Conservation (phyloP, 2,329 filamentous ascomycete genomes). For the Beauveria brongniartii region DNA sequence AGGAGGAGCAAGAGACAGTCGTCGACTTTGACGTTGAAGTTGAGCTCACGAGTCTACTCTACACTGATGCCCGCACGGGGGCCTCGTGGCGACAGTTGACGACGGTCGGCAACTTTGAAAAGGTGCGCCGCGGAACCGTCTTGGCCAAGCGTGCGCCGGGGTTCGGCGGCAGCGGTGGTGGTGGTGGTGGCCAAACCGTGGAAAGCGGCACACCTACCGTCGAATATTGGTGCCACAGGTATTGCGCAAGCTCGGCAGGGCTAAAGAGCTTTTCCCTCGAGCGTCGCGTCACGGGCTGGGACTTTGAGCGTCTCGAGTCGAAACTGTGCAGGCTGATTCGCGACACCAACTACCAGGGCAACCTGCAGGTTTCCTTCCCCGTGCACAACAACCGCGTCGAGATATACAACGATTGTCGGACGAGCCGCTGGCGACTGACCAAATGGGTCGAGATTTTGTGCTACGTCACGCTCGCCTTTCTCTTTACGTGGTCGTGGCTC, state of each 20-base stretch:
- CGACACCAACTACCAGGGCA: constrained; percentile 59
- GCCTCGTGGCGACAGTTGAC: constrained; percentile 36
- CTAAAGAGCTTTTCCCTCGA: constrained; percentile 50
- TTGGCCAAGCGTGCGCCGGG: constrained; percentile 42
- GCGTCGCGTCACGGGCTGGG: constrained; percentile 50
- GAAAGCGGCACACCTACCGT: constrained; percentile 26
- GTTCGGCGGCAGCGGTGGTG: constrained; percentile 22
- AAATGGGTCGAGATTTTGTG: constrained; percentile 57
- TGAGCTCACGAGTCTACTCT: constrained; percentile 52
- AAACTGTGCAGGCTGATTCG: constrained; percentile 50
- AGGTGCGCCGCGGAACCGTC: constrained; percentile 57
- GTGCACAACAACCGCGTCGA: constrained; percentile 48
- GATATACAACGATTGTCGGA: constrained; percentile 53
- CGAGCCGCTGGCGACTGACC: constrained; percentile 58
- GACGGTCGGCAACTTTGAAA: constrained; percentile 50
- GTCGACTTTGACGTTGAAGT: constrained; percentile 53
- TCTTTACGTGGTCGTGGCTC: constrained; percentile 64
- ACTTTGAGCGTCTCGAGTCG: constrained; percentile 43
- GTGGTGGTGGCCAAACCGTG: constrained; percentile 15
- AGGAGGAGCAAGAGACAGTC: constrained; percentile 37
- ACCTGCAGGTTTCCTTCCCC: constrained; percentile 51
- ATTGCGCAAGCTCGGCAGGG: constrained; percentile 47
- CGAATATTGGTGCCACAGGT: constrained; percentile 60
- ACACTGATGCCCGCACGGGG: constrained; percentile 32
- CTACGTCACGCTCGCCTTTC: constrained; percentile 58